Conservation (phyloP, 495 filamentous ascomycete species). For the Penicillium macrosclerotiorum region DNA sequence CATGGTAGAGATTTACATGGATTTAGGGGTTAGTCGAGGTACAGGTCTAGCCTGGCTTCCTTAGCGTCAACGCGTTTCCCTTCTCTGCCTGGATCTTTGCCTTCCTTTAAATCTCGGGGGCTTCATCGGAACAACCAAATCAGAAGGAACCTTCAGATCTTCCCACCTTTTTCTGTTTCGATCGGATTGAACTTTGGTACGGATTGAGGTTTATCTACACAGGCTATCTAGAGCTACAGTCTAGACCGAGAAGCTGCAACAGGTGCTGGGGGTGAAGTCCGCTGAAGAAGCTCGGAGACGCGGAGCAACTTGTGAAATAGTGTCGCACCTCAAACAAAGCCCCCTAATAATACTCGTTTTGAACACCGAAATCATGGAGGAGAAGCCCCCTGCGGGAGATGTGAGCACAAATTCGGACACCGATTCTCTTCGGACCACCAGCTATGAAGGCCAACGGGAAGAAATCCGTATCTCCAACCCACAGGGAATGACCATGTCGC, state of each 20-base stretch:
- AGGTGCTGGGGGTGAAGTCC: not conserved
- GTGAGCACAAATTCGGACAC: not conserved
- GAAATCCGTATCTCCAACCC: constrained; percentile 29
- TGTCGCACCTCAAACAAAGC: not conserved
- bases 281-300: not conserved
- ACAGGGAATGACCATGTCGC: constrained; percentile 45
- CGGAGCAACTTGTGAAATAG: not conserved
- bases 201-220: too few relatives aligned
- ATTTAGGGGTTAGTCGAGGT: not conserved
- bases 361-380: not conserved
- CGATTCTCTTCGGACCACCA: constrained; percentile 17
- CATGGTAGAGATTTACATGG: not conserved
- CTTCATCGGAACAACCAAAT: too few relatives aligned
- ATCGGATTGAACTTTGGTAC: too few relatives aligned
- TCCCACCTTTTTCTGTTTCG: too few relatives aligned
- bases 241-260: too few relatives aligned
- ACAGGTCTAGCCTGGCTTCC: not conserved
- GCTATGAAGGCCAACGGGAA: constrained; percentile 34
- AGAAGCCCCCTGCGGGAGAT: not conserved
- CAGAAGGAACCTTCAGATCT: too few relatives aligned
- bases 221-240: too few relatives aligned
- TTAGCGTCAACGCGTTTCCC: not conserved
- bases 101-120: too few relatives aligned
- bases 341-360: not conserved
- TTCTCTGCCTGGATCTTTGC: not conserved